Base-by-base conservation (phyloP, 2,329 filamentous ascomycete genomes). In the Magnaporthiopsis incrustans region DNA sequence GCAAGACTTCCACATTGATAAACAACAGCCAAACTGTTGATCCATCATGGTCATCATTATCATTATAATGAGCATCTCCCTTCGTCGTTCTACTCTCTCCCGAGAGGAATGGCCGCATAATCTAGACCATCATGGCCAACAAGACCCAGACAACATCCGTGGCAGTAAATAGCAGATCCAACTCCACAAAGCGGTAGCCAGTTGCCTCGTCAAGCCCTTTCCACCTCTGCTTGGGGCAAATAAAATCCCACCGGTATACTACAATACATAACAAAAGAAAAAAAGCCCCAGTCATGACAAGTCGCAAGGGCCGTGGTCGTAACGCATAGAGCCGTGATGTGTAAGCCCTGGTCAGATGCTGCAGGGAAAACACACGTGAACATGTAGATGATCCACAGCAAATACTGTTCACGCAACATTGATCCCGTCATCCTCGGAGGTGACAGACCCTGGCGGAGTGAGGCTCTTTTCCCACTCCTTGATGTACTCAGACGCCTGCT, bases 381-480 rank as follows among this genome's bases (percentile, higher is more conserved):
- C 15, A 50, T n/a, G 4, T 15, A 10, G 44, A 53, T 50, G n/a
- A 25, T 25, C 22, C 22, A 53, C 22, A 50, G 6, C 44, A 8
- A 11, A 11, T 6, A 7, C n/a, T 25, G 18, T 4, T 60, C 32
- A 60, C 12, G 58, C 32, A 7, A 14, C 58, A 18, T 35, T 38
- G 26, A 35, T 61, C 62, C 64, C 65, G 56, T 65, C 63, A 25
- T 67, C 67, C 8, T 63, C 59, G 6, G 53, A 50, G 2, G 62
- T 10, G 44, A 53, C 44, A 3, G 67, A 64, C 4, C 75, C 70
- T 1, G 82, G 78, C 44, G 85, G 81, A 2, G 83, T 86, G 18
- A 93, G 78, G 68, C 85, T 90, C 74, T 87, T 91, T 78, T 98
- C 94, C 91, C 92, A 96, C 73, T 97, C 92, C 68, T 88, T 89